phyloP scores from a whole-genome alignment of 1,284 basidiomycete genomes.

The Bjerkandera adusta region DNA sequence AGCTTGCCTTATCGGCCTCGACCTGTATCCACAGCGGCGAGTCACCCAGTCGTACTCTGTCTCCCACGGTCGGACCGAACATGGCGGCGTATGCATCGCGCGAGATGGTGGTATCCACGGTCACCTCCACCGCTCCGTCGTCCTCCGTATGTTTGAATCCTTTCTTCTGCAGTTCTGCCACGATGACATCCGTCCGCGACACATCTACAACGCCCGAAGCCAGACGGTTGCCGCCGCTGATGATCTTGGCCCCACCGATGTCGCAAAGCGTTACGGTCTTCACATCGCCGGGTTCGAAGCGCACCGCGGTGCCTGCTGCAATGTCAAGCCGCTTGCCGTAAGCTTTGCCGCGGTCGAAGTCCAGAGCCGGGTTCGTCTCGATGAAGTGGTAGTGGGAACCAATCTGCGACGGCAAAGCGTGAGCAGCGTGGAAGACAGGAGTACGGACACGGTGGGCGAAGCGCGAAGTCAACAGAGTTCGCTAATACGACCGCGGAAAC shows the following conservation, averaged over 20 bases:
- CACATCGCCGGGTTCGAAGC: constrained; percentile 93
- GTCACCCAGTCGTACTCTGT: constrained; percentile 87
- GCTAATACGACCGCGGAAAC: background rate
- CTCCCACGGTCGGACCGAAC: constrained; percentile 94
- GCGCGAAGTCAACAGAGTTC: background rate
- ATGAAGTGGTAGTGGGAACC: constrained; percentile 95
- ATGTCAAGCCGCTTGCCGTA: constrained; percentile 92
- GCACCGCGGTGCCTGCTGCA: constrained; percentile 90
- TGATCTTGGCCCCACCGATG: constrained; percentile 71
- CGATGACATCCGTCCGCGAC: constrained; percentile 43
- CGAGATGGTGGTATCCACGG: constrained; percentile 50
- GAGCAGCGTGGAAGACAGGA: background rate
- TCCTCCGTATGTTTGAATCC: constrained; percentile 67
- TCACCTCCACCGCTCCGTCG: constrained; percentile 49
- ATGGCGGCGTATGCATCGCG: constrained; percentile 82
- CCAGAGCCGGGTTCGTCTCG: constrained; percentile 83
- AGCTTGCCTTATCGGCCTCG: constrained; percentile 77
- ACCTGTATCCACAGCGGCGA: constrained; percentile 92
- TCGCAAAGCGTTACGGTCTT: constrained; percentile 84
- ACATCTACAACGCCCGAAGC: constrained; percentile 56
- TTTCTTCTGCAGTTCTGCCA: constrained; percentile 41
- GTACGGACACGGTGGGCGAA: background rate
- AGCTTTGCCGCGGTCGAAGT: constrained; percentile 80
- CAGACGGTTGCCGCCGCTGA: constrained; percentile 82
- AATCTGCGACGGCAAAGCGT: constrained; percentile 61